A percentile compares a stretch with the other conserved stretches of the same genome.
These are phyloP conservation scores for Calocybe gambosa DNA, from an alignment of 1,284 basidiomycete species.

Conservation along the genomic window DNA sequence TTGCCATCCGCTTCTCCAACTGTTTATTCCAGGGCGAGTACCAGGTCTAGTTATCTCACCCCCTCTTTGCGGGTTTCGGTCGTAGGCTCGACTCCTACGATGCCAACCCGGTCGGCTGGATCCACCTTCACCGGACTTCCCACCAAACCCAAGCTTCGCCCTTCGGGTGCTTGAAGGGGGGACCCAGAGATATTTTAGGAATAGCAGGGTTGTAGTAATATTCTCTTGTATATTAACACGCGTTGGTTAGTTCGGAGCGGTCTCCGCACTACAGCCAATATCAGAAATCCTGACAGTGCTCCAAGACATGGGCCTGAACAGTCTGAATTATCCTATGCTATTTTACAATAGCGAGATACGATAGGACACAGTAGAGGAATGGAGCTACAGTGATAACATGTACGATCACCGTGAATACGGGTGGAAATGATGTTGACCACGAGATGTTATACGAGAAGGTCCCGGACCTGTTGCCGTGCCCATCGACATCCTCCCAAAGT, in stretches of 20 bases:
- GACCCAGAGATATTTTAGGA: not conserved
- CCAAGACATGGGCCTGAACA: no score
- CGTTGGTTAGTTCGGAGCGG: no score
- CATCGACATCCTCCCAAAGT: constrained; percentile 23
- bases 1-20: constrained; percentile 2
- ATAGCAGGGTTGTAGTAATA: no score
- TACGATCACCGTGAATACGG: constrained; percentile 44
- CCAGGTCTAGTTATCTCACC: constrained; percentile 7
- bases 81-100: not conserved
- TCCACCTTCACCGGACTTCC: constrained; percentile 1
- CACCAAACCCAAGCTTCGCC: constrained; percentile 1
- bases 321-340: no score
- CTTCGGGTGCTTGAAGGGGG: not conserved
- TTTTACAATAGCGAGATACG: not conserved
- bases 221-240: no score
- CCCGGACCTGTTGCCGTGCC: constrained; percentile 41
- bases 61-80: constrained; percentile 3
- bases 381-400: not conserved
- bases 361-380: not conserved
- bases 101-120: not conserved
- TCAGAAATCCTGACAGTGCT: not conserved
- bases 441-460: constrained; percentile 44
- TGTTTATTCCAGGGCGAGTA: not conserved
- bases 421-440: constrained; percentile 57
- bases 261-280: not conserved